Evolutionary conservation across 192 early-diverging fungal species (phyloP), one percentile per base, ranked within the genome.

Genomic region (Entomortierella parvispora): DNA sequence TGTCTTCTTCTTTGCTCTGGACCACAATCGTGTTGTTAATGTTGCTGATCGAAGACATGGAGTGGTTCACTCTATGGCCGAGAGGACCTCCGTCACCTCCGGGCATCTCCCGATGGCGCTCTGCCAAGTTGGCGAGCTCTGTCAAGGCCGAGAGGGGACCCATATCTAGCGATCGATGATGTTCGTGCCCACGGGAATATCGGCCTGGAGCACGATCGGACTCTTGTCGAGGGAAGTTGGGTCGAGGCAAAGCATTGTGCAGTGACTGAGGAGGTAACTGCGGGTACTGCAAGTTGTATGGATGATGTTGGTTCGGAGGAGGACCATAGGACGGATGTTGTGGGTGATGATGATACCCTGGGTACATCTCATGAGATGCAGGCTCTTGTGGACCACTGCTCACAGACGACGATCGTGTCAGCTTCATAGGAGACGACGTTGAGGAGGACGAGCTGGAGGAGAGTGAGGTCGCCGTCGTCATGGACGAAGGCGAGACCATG

Each of bases 71-170:
- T n/a, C 47, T 18, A 49, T 23, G 22, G 15, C n/a, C 12, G 37
- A 40, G 5, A 40, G 37, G 37, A 15, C 22, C 11, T 44, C 14
- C 11, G 23, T 15, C 52, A 56, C 58, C 45, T 18, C 46, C 48
- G 9, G 74, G 54, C 25, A 58, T 44, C 32, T 68, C 65, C 0
- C 74, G 65, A 14, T 68, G 65, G 29, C 68, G 59, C 25, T 67
- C 74, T 0, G 74, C 74, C 54, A 77, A 34, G 47, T 68, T 68
- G 32, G 74, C 74, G 10, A 77, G 55, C 42, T 77, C 74, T 22
- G 74, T 61, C 28, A 77, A 43, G 11, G 74, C 74, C 28, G 74
- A 62, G 28, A 77, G 68, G 4, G 65, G 74, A 40, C 68, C 74
- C 25, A 49, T 56, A 28, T 77, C 74, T 31, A 68, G 31, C 14